Percentiles rank a stretch among this genome's conserved stretches.
These are phyloP conservation scores for Leccinum disarticulatum DNA, from an alignment of 768 basidiomycete genomes.

Conservation along the genomic window DNA sequence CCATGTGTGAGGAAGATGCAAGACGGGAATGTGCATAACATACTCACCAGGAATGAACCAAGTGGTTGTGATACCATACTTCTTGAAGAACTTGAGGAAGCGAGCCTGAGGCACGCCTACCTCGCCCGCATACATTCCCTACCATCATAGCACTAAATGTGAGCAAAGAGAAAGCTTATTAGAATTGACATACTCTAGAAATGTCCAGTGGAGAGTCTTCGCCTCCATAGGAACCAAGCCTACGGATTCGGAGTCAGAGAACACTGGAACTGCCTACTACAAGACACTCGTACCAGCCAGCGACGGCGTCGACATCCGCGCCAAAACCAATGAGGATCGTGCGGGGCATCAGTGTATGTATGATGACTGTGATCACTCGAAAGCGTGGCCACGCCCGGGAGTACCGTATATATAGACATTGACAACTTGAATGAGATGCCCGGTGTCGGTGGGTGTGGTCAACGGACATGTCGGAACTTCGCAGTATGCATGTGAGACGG, in stretches of 20 bases:
- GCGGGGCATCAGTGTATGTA: slow-evolving; percentile 43
- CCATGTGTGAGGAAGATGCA: neutral
- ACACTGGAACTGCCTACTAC: neutral
- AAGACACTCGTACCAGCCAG: slow-evolving; percentile 53
- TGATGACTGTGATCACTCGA: neutral
- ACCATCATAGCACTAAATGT: neutral
- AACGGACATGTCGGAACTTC: neutral
- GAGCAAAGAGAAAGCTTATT: neutral
- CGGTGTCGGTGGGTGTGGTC: neutral
- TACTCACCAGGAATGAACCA: slow-evolving; percentile 72
- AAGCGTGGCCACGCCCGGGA: neutral
- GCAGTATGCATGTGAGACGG: neutral
- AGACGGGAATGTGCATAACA: neutral
- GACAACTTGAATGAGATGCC: neutral
- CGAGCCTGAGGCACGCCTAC: slow-evolving; percentile 62
- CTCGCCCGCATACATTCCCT: slow-evolving; percentile 75
- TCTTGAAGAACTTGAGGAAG: slow-evolving; percentile 62
- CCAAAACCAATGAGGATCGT: slow-evolving; percentile 62
- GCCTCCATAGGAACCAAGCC: slow-evolving; percentile 76
- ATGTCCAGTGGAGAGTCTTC: slow-evolving; percentile 71
- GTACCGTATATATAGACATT: neutral
- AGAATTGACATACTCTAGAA: slow-evolving; percentile 43
- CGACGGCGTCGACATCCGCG: slow-evolving; percentile 75
- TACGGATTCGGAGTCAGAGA: slow-evolving; percentile 21
- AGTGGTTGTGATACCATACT: slow-evolving; percentile 65